Percentiles rank a stretch among this genome's conserved stretches.
These are phyloP conservation scores for Takakia lepidozioides DNA, from an alignment of 225 moss, liverwort and hornwort genomes.

Conservation along the genomic window DNA sequence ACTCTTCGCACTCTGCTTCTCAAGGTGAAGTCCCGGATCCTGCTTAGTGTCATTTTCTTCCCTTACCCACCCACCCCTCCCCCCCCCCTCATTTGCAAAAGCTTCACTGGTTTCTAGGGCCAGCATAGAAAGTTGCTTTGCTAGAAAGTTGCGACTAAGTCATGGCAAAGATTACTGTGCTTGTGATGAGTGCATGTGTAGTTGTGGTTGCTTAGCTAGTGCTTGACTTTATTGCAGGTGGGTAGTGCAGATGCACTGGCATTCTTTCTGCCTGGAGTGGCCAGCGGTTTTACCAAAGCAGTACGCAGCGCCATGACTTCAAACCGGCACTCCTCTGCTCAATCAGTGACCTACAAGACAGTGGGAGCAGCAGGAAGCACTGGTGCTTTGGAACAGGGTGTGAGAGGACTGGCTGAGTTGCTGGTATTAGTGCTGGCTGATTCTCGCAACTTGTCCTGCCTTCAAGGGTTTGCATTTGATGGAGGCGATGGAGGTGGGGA, in stretches of 20 bases:
- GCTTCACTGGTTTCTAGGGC: too few species aligned
- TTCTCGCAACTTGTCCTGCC: slow-evolving; percentile 38
- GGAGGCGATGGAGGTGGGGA: slow-evolving; percentile 7
- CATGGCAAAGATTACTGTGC: neutral
- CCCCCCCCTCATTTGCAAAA: too few species aligned
- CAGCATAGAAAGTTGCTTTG: too few species aligned
- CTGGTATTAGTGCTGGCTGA: slow-evolving; percentile 73
- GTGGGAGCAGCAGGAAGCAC: slow-evolving; percentile 93
- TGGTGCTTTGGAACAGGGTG: slow-evolving; percentile 77
- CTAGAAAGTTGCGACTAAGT: too few species aligned
- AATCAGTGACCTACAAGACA: slow-evolving; percentile 50
- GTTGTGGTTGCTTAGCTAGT: slow-evolving; percentile 9
- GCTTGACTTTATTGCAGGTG: slow-evolving; percentile 71
- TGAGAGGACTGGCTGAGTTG: slow-evolving; percentile 68
- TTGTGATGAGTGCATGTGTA: neutral
- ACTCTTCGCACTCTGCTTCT: slow-evolving; percentile 48
- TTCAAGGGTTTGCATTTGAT: slow-evolving; percentile 11
- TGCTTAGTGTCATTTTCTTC: too few species aligned
- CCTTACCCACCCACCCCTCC: too few species aligned
- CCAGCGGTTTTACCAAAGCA: slow-evolving; percentile 68
- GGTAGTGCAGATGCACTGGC: slow-evolving; percentile 90
- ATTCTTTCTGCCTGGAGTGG: slow-evolving; percentile 89
- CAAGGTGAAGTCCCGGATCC: slow-evolving; percentile 34
- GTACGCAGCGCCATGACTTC: slow-evolving; percentile 62
- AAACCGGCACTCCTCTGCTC: slow-evolving; percentile 37